Percentiles rank a stretch among this genome's conserved stretches.
phyloP scores from a whole-genome alignment of 768 basidiomycete genomes.

The Suillus cothurnatus region DNA sequence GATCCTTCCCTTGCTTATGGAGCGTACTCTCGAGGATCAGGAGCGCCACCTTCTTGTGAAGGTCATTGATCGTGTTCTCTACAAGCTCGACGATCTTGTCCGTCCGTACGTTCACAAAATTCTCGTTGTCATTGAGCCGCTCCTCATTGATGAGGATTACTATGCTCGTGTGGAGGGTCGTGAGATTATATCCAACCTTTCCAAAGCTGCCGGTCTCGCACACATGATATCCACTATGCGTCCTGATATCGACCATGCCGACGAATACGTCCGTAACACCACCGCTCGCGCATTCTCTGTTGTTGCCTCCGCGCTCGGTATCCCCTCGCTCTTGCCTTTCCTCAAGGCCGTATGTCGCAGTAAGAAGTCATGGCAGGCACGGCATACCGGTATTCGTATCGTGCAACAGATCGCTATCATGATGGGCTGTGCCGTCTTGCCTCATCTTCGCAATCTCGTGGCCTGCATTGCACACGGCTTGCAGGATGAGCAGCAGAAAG shows the following conservation, averaged over 20 bases:
- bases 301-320: slow-evolving; percentile 97
- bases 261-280: slow-evolving; percentile 99
- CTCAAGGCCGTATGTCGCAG: slow-evolving; percentile 97
- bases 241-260: slow-evolving; percentile 98
- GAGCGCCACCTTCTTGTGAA: slow-evolving; percentile 98
- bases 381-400: slow-evolving; percentile 98
- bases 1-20: slow-evolving; percentile 97
- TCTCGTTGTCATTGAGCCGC: slow-evolving; percentile 97
- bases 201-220: slow-evolving; percentile 97
- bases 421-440: slow-evolving; percentile 99
- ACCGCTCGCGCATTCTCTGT: slow-evolving; percentile 99
- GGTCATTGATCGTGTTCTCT: slow-evolving; percentile 97
- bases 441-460: slow-evolving; percentile 94
- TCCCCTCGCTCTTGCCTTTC: slow-evolving; percentile 96
- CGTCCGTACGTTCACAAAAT: slow-evolving; percentile 99
- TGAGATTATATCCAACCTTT: slow-evolving; percentile 98
- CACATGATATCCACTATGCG: slow-evolving; percentile 99
- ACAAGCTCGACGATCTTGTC: slow-evolving; percentile 98
- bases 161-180: slow-evolving; percentile 97
- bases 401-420: slow-evolving; percentile 99
- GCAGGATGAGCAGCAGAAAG: slow-evolving; percentile 79
- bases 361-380: slow-evolving; percentile 99
- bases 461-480: slow-evolving; percentile 90
- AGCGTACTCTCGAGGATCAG: slow-evolving; percentile 95
- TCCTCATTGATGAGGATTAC: slow-evolving; percentile 98